Base-by-base conservation (phyloP, 2,329 filamentous ascomycete species). In the Pyrenophora seminiperda region DNA sequence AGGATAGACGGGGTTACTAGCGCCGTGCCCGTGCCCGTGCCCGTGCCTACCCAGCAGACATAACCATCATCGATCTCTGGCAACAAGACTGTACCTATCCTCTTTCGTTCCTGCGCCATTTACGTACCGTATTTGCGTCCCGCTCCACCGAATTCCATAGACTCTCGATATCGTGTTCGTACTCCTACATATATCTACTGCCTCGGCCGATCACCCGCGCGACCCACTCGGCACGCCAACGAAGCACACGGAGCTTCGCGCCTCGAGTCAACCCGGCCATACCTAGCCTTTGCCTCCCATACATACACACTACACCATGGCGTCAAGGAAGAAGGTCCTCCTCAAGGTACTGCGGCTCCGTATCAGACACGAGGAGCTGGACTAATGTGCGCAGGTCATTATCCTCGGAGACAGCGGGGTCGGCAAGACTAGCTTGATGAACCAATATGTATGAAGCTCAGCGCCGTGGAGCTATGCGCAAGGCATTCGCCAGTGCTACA, bases 351-450 rank as follows among this genome's bases (percentile, higher is more conserved):
- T 71, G 11, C 32, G 53, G 44, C 45, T 50, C 15, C 7, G 5
- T 3, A 2, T 4, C 5, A 9, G 14, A 34, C 4, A n/a, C 27
- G n/a, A 1, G 14, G 17, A 14, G 3, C 29, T 6, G 20, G 3
- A 36, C 61, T 69, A 43, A 69, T 44, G 52, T 45, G 41, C 40
- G 27, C 48, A 97, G 93, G 92, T 99, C 71, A 99, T 99, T 71
- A 97, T 99, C 78, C 87, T 99, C 66, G 94, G 94, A 67, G 94
- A 99, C 77, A 97, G 93, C 77, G 94, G 94, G 79, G 94, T 99
- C 57, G 94, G 94, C 75, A 99, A 99, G 84, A 99, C 94, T 55
- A 97, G 91, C 77, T 86, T 99, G 84, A 99, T 99, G 94, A 99
- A 99, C 80, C 94, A 99, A 97, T 99, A 97, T 90, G 94, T 97